phyloP scores from a whole-genome alignment of 768 basidiomycete species.

The Podaxis mareebaensis region DNA sequence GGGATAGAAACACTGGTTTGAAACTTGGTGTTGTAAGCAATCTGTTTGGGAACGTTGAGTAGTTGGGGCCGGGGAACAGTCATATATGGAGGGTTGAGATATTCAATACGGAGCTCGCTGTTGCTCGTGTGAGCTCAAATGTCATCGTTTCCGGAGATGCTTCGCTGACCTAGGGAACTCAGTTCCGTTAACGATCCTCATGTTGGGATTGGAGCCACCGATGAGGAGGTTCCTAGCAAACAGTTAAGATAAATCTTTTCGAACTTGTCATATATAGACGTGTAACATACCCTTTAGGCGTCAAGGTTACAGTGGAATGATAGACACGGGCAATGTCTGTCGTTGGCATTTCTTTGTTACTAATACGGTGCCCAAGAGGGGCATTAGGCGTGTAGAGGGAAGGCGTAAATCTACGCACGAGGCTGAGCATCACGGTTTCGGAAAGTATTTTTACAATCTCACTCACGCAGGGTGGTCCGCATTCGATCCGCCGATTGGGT shows the following conservation, averaged over 20 bases:
- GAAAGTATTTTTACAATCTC: background rate
- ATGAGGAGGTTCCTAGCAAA: slow-evolving; percentile 27
- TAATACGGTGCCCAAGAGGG: slow-evolving; percentile 43
- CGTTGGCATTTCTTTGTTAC: slow-evolving; percentile 45
- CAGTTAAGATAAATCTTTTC: background rate
- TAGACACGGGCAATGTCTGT: slow-evolving; percentile 56
- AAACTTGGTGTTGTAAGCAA: slow-evolving; percentile 38
- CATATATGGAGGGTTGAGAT: slow-evolving; percentile 44
- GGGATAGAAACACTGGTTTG: slow-evolving; percentile 34
- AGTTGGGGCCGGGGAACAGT: slow-evolving; percentile 33
- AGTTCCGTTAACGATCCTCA: slow-evolving; percentile 26
- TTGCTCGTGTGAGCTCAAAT: background rate
- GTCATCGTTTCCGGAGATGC: background rate
- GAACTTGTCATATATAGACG: background rate
- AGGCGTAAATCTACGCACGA: slow-evolving; percentile 33
- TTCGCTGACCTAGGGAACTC: slow-evolving; percentile 25
- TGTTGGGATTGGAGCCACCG: slow-evolving; percentile 51
- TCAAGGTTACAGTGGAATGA: slow-evolving; percentile 59
- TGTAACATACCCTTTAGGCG: slow-evolving; percentile 48
- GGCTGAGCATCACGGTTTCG: background rate
- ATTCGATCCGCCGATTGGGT: slow-evolving; percentile 30
- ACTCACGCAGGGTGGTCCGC: slow-evolving; percentile 33
- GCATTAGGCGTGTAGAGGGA: slow-evolving; percentile 48
- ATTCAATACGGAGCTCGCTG: slow-evolving; percentile 44
- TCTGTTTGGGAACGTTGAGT: slow-evolving; percentile 34